Base-by-base conservation (phyloP, 1,139 yeast species). In the Blastobotrys apis region DNA sequence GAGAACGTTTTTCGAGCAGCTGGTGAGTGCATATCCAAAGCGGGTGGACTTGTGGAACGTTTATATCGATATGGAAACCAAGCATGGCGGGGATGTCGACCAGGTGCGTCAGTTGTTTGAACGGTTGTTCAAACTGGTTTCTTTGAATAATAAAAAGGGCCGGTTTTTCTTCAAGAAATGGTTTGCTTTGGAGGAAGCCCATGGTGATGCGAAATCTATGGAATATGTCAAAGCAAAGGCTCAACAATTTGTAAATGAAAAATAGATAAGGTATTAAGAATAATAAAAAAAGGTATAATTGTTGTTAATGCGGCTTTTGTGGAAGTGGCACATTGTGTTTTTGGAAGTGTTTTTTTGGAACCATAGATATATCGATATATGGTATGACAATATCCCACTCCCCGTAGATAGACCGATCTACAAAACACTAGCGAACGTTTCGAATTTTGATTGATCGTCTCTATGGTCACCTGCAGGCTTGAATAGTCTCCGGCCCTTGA, bases 1-100 rank as follows among this genome's bases (percentile, higher is more conserved):
- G 45, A 80, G 97, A 65, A 85, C 97, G 1, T 73, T 92, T 55
- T 87, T 90, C 59, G 97, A 92, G 70, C 97, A 97, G 42, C 76
- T 92, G 51, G 68, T 92, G 47, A 78, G 94, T 27, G 94, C 88
- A 60, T 94, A 86, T 41, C 94, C 97, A 48, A 87, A 87, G 72
- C 79, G 95, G 67, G 78, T 86, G 49, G 98, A 92, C 65, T 68
- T 92, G 54, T 92, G 97, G 97, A 88, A 84, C 61, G 94, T 90
- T 37, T 88, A 88, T 65, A 77, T 90, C 53, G 98, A 92, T 65
- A 95, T 86, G 67, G 97, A 92, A 66, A 81, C 85, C 62, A 85
- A 84, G 65, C 54, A 58, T 38, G 79, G 79, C 41, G 32, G 27
- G 5, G 20, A 39, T 10, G 25, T 34, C 8, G 71, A 72, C 53